Base-by-base conservation (phyloP, 345 rosid genomes). In the Streptanthus diversifolius region DNA sequence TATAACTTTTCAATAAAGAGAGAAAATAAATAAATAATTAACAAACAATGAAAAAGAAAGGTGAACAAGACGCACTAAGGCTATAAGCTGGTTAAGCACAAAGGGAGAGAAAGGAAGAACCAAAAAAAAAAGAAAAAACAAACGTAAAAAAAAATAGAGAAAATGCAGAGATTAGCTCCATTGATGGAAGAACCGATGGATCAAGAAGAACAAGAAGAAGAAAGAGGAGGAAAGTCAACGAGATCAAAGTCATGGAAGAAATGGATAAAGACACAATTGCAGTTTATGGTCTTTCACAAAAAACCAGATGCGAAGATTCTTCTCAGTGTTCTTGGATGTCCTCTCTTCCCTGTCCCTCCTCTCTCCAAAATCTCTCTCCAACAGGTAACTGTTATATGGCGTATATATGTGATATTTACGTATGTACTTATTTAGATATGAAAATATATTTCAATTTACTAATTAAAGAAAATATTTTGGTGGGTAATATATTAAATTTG, bases 301-400 rank as follows among this genome's bases (percentile, higher is more conserved):
- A 87, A 86, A 66, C 75, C 89, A 45, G 83, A 88, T 8, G 82
- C 84, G 77, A 88, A 80, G 69, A 77, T 83, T 73, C 91, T 91
- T 63, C 69, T 91, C 3, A 87, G 97, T 73, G 95, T 91, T 75
- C 84, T 91, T 32, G 97, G 86, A 44, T 91, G 97, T 76, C 97
- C 97, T 70, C 97, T 91, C 69, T 91, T 91, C 72, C 97, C 97
- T 13, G 83, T 88, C 56, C 77, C 90, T 44, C 58, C 81, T 58
- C 82, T 68, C 57, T 81, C 84, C 41, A 77, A 85, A 48, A 72
- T 68, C 40, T 64, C 87, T 76, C 66, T 79, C 29, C 80, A 83
- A 39, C 77, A 88, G 88, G 95, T 85, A 48, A 8, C 1, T 29
- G 22, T 47, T 48, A 55, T 55, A 43, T 53, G 52, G 10, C 29